Base-by-base conservation (phyloP, 2,329 filamentous ascomycete species). In the Diaporthe ampelina region DNA sequence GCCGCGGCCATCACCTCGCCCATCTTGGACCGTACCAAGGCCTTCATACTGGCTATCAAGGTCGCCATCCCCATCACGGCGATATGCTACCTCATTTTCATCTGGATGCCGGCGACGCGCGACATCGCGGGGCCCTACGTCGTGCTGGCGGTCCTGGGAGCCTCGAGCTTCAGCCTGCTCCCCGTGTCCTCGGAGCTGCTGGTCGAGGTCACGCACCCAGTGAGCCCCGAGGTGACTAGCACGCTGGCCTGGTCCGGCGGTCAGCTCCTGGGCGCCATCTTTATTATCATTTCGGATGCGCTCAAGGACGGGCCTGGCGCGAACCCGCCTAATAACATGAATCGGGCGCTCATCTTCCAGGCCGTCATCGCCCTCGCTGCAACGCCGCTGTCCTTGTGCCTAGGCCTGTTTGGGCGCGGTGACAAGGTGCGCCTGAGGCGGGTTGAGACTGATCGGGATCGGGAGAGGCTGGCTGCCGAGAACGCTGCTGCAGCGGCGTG, bases 111-210 rank as follows among this genome's bases (percentile, higher is more conserved):
- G 1, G 83, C 86, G 17, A 92, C 93, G 0, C 83, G 84, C 37
- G 82, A 80, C 4, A 79, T 95, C 0, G 89, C 87, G 0, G 93
- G 94, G 0, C 92, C 94, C 0, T 98, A 95, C 80, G 87, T 93
- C 70, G 89, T 97, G 21, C 90, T 94, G 77, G 91, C 92, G 3
- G 76, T 97, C 21, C 87, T 98, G 4, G 97, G 97, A 58, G 95
- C 95, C 1, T 86, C 94, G 0, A 92, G 89, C 13, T 98, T 98
- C 84, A 89, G 89, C 26, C 85, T 98, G 4, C 88, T 98, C 0
- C 97, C 97, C 4, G 90, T 98, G 50, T 94, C 92, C 8, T 89
- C 98, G 67, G 97, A 99, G 83, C 95, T 94, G 78, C 86, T 98
- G 21, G 94, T 94, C 69, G 95, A 98, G 82, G 89, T 98, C 74